A percentile compares a stretch with the other conserved stretches of the same genome.
Evolutionary conservation across 352 stramenopile genomes (phyloP).

Genomic region (Globisporangium cystogenes): DNA sequence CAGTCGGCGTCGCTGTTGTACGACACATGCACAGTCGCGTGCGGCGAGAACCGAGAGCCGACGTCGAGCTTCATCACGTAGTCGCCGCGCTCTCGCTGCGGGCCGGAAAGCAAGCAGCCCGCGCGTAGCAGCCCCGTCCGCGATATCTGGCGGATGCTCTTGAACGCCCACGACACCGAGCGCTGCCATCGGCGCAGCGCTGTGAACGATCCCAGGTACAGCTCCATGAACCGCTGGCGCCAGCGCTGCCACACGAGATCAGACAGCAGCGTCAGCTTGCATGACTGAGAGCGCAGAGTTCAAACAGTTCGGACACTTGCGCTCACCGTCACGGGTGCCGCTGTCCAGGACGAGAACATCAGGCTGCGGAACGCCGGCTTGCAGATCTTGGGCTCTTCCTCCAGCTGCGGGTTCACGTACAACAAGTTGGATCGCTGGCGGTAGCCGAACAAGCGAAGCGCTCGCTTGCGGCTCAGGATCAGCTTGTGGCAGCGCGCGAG

Average conservation of each 20-base stretch:
- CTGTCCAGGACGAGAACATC: constrained; percentile 40
- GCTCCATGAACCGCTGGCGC: constrained; percentile 28
- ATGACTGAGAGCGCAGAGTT: too few relatives aligned
- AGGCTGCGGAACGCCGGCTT: constrained; percentile 37
- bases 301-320: neutral
- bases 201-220: constrained; percentile 30
- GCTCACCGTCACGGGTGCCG: constrained; percentile 28
- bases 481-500: constrained; percentile 35
- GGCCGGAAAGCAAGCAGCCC: constrained; percentile 28
- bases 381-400: constrained; percentile 42
- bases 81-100: constrained; percentile 39
- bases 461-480: constrained; percentile 40
- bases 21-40: constrained; percentile 38
- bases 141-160: constrained; percentile 27
- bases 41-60: constrained; percentile 44
- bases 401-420: constrained; percentile 25
- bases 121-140: constrained; percentile 37
- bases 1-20: constrained; percentile 73
- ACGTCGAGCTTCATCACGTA: constrained; percentile 67
- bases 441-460: constrained; percentile 62
- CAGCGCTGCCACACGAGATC: constrained; percentile 24
- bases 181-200: constrained; percentile 24
- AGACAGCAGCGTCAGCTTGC: neutral
- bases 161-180: constrained; percentile 20
- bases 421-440: constrained; percentile 37